phyloP scores from a whole-genome alignment of 2,329 filamentous ascomycete species.

The Ramularia collo-cygni region DNA sequence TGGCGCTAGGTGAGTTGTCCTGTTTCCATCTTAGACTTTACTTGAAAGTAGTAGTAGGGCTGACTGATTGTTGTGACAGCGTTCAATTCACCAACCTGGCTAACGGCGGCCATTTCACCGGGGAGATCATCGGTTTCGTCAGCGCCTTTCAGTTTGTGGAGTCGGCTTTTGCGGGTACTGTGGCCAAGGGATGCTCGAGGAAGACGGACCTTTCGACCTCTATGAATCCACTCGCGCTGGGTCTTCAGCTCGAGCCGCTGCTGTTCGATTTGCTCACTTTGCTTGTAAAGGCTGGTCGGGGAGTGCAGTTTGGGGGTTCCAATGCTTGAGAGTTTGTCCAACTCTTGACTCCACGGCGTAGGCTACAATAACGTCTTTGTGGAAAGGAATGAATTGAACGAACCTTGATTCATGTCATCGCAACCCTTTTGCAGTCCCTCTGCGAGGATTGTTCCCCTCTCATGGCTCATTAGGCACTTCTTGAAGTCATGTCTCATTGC shows the following conservation, averaged over 20 bases:
- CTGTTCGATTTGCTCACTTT: slow-evolving; percentile 17
- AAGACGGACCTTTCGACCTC: slow-evolving; percentile 14
- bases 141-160: slow-evolving; percentile 21
- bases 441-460: too few species aligned
- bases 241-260: slow-evolving; percentile 22
- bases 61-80: too few species aligned
- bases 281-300: too few species aligned
- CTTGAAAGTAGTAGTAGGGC: too few species aligned
- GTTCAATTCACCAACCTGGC: slow-evolving; percentile 24
- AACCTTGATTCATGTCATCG: too few species aligned
- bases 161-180: slow-evolving; percentile 20
- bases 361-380: too few species aligned
- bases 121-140: slow-evolving; percentile 22
- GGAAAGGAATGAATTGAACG: too few species aligned
- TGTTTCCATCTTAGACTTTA: too few species aligned
- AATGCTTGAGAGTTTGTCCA: slow-evolving; percentile 8
- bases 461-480: too few species aligned
- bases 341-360: too few species aligned
- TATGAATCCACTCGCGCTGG: slow-evolving; percentile 21
- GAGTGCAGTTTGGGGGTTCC: slow-evolving; percentile 16
- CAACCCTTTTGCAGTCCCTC: too few species aligned
- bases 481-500: too few species aligned
- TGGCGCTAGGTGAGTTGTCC: slow-evolving; percentile 14
- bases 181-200: slow-evolving; percentile 16
- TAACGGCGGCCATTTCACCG: slow-evolving; percentile 23